Base-by-base conservation (phyloP, 768 basidiomycete species). In the Hericium alpestre region DNA sequence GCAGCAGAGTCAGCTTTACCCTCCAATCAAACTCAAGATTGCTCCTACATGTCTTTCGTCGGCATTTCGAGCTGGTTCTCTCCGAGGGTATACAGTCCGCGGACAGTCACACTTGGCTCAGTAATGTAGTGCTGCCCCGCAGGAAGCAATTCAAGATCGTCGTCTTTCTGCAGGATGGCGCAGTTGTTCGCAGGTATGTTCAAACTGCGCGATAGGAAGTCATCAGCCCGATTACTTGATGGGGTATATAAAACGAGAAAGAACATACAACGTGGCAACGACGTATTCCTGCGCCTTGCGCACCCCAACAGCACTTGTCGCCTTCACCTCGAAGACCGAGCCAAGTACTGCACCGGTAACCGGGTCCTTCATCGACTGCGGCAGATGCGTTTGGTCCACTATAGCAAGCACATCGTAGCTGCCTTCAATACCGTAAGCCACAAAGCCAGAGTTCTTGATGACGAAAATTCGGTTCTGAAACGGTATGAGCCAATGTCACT, bases 21-120 rank as follows among this genome's bases (percentile, higher is more conserved):
- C 47, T 39, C 38, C 18, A 27, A 2, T 37, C 10, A 3, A 16
- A 20, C 38, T 1, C 48, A 23, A 9, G 20, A 49, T 40, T 32
- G 23, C 12, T 71, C 84, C 63, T 63, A 86, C 86, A 90, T 90
- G 61, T 90, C 87, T 70, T 90, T 90, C 8, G 88, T 90, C 3
- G 89, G 88, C 84, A 90, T 86, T 67, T 90, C 89, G 27, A 88
- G 67, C 67, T 91, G 89, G 63, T 87, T 89, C 67, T 91, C 90
- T 27, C 89, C 89, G 2, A 87, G 77, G 1, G 90, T 88, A 68
- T 82, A 91, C 18, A 91, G 63, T 3, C 87, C 87, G 56, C 89
- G 85, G 4, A 91, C 71, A 2, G 89, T 90, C 49, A 91, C 84
- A 57, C 83, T 89, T 3, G 90, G 88, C 64, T 88, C 86, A 11